Conservation (phyloP, 257 asterid species). For the Capsicum pubescens region DNA sequence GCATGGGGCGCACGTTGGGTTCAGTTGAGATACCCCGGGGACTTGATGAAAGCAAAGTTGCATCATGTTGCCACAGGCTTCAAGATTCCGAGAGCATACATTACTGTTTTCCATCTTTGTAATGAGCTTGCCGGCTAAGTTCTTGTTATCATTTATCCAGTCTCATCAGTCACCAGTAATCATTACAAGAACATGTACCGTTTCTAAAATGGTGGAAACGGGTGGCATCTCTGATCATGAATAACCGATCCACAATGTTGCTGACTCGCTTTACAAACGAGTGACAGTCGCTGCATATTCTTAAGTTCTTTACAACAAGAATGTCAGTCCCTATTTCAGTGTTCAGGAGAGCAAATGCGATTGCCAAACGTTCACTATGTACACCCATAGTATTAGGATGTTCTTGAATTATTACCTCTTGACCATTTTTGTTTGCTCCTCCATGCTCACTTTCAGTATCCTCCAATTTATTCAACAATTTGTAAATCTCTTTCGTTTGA, state of each 20-base stretch:
- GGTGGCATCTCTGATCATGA: conserved; percentile 87
- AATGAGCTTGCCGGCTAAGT: not conserved
- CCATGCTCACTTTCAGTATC: conserved; percentile 36
- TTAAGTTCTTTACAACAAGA: conserved; percentile 77
- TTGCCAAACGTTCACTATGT: conserved; percentile 88
- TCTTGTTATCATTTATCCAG: conserved; percentile 1
- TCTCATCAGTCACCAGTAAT: conserved; percentile 62
- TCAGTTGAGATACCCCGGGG: not conserved
- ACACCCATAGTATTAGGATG: conserved; percentile 37
- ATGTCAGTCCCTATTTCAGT: conserved; percentile 49
- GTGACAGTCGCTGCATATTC: conserved; percentile 89
- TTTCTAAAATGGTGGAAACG: conserved; percentile 83
- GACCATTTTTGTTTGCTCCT: conserved; percentile 26
- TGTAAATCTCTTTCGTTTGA: conserved; percentile 55
- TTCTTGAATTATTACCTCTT: conserved; percentile 34
- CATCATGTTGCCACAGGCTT: not conserved
- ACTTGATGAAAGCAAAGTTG: not conserved
- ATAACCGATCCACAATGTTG: conserved; percentile 50
- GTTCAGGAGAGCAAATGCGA: conserved; percentile 74
- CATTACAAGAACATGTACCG: conserved; percentile 90
- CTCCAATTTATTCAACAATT: conserved; percentile 58
- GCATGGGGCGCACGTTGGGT: not conserved
- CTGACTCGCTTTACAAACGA: conserved; percentile 67
- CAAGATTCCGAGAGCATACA: not conserved
- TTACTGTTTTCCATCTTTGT: not conserved